Evolutionary conservation across 805 yeast genomes (phyloP).

Genomic region (Starmera amethionina): DNA sequence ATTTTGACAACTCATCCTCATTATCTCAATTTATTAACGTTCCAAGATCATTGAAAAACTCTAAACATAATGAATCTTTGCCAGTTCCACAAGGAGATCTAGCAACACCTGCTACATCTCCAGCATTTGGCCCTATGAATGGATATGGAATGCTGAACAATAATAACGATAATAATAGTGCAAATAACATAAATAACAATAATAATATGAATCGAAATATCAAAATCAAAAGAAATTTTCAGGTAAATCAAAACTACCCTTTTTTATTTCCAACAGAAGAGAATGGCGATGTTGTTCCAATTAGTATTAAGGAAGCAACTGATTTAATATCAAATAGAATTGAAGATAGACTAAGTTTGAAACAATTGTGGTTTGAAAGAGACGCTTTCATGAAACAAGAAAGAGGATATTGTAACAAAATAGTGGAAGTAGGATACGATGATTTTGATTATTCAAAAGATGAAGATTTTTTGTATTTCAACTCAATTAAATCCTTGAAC

Average conservation of each 20-base stretch:
- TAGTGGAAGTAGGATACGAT: constrained; percentile 5
- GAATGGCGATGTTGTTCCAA: constrained; percentile 37
- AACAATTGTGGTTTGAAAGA: constrained; percentile 65
- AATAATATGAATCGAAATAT: constrained; percentile 16
- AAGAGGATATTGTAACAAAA: constrained; percentile 39
- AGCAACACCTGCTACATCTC: constrained; percentile 87
- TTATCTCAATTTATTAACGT: constrained; percentile 49
- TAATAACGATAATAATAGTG: too few relatives aligned
- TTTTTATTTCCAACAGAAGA: constrained; percentile 47
- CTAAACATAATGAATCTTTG: constrained; percentile 31
- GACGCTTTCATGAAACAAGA: constrained; percentile 66
- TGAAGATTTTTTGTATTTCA: constrained; percentile 11
- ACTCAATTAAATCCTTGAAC: constrained; percentile 31
- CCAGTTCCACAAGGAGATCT: constrained; percentile 55
- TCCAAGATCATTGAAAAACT: constrained; percentile 42
- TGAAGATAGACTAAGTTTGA: constrained; percentile 54
- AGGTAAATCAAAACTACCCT: constrained; percentile 59
- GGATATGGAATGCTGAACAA: too few relatives aligned
- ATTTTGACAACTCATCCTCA: constrained; percentile 40
- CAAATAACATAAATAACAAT: constrained; percentile 22
- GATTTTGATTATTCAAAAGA: constrained; percentile 20
- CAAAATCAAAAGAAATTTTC: constrained; percentile 45
- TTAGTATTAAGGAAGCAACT: constrained; percentile 73
- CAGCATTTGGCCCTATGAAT: constrained; percentile 30
- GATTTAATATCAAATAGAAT: constrained; percentile 53